Evolutionary conservation across 2,329 filamentous ascomycete genomes (phyloP).

Genomic region (Paracorniculantispora psalliotae): DNA sequence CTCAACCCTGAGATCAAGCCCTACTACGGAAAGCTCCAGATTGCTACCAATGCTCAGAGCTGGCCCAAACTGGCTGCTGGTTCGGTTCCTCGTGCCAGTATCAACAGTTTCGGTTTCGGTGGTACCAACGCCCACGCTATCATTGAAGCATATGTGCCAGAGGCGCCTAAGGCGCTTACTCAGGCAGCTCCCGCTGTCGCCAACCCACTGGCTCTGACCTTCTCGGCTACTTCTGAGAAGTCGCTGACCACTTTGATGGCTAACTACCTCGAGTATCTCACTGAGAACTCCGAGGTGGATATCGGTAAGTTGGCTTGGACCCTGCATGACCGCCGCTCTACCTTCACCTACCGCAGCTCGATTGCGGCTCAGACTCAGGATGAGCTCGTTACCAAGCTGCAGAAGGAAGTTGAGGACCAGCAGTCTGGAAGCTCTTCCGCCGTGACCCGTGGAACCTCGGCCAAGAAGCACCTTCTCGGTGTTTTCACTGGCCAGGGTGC

Average conservation of each 20-base stretch:
- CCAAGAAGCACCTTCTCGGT: slow-evolving; percentile 13
- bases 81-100: slow-evolving; percentile 24
- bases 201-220: slow-evolving; percentile 9
- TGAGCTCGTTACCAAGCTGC: slow-evolving; percentile 13
- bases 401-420: slow-evolving; percentile 11
- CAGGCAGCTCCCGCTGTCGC: slow-evolving; percentile 6
- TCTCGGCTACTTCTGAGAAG: slow-evolving; percentile 14
- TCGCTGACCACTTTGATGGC: slow-evolving; percentile 8
- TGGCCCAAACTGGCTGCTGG: slow-evolving; percentile 10
- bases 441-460: slow-evolving; percentile 9
- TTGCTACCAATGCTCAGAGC: slow-evolving; percentile 14
- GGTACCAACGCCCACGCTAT: slow-evolving; percentile 36
- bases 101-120: slow-evolving; percentile 41
- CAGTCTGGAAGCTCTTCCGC: slow-evolving; percentile 16
- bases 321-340: slow-evolving; percentile 16
- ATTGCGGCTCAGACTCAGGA: slow-evolving; percentile 14
- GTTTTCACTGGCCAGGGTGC: slow-evolving; percentile 32
- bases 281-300: slow-evolving; percentile 11
- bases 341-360: slow-evolving; percentile 16
- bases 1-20: slow-evolving; percentile 38
- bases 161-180: slow-evolving; percentile 27
- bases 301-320: slow-evolving; percentile 18
- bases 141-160: slow-evolving; percentile 24
- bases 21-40: slow-evolving; percentile 16
- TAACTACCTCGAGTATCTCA: slow-evolving; percentile 13